These are phyloP conservation scores for Tricholoma sp. DNA, from an alignment of 768 basidiomycete genomes.

Conservation along the genomic window DNA sequence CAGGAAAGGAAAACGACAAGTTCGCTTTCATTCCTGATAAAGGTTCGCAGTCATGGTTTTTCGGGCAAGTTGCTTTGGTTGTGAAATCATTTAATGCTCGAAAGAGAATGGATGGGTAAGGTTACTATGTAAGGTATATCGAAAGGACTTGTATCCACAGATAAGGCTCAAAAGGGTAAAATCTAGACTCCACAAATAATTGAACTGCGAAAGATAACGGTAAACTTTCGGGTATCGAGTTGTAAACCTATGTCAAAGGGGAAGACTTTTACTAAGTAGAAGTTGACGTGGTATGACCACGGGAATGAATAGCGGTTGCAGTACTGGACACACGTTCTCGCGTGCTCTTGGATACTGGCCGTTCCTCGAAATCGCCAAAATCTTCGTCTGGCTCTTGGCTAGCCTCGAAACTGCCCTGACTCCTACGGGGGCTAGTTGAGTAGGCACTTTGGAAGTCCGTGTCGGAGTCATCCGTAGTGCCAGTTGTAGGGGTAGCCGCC, in stretches of 20 bases:
- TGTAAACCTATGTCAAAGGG: background rate
- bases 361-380: conserved; percentile 20
- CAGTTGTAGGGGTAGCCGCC: conserved; percentile 21
- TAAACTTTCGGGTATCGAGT: conserved; percentile 1
- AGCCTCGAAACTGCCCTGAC: conserved; percentile 48
- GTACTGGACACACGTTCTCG: conserved; percentile 60
- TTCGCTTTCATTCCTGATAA: conserved; percentile 77
- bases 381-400: conserved; percentile 21
- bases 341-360: conserved; percentile 28
- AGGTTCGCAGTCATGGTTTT: conserved; percentile 75
- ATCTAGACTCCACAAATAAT: background rate
- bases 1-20: conserved; percentile 68
- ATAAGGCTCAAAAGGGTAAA: too few species aligned
- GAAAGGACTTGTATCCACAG: conserved; percentile 1
- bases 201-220: background rate
- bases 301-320: conserved; percentile 32
- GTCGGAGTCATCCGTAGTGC: conserved; percentile 69
- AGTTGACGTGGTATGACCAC: conserved; percentile 25
- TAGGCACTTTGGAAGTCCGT: conserved; percentile 88
- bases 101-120: conserved; percentile 59
- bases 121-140: background rate
- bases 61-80: conserved; percentile 67
- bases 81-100: conserved; percentile 74
- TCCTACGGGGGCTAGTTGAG: conserved; percentile 67
- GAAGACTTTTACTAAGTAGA: conserved; percentile 33